A percentile compares a stretch with the other conserved stretches of the same genome.
Conservation (phyloP, 306 rosid species). For the Trifolium fragiferum region DNA sequence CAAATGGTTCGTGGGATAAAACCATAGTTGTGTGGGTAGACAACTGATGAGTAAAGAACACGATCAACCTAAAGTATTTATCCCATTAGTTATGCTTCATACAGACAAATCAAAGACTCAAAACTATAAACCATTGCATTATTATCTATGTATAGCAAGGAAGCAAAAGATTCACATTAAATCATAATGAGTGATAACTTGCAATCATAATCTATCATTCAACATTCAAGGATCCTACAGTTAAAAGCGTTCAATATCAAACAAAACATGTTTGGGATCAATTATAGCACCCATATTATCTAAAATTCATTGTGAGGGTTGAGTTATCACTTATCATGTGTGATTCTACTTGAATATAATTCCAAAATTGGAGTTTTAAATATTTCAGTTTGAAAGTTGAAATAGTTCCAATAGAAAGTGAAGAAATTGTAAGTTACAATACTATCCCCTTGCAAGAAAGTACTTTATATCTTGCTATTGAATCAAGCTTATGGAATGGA, state of each 20-base stretch:
- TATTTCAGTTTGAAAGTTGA: slow-evolving; percentile 24
- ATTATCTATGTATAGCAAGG: slow-evolving; percentile 15
- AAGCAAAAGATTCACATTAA: background rate
- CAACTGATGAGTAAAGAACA: slow-evolving; percentile 94
- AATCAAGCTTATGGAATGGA: slow-evolving; percentile 27
- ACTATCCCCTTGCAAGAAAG: slow-evolving; percentile 18
- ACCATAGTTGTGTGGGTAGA: slow-evolving; percentile 98
- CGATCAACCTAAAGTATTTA: slow-evolving; percentile 83
- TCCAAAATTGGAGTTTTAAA: background rate
- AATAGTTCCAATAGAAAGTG: background rate
- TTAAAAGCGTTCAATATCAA: slow-evolving; percentile 15
- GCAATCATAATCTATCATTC: slow-evolving; percentile 3
- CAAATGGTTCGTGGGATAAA: slow-evolving; percentile 94
- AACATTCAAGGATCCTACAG: slow-evolving; percentile 16
- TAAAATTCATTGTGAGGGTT: background rate
- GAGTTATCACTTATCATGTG: background rate
- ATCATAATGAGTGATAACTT: slow-evolving; percentile 1
- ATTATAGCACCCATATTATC: slow-evolving; percentile 20
- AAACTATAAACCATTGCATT: slow-evolving; percentile 1
- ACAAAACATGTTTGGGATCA: slow-evolving; percentile 2
- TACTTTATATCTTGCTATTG: slow-evolving; percentile 27
- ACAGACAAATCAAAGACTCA: slow-evolving; percentile 24
- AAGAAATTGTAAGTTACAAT: slow-evolving; percentile 8
- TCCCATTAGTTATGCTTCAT: slow-evolving; percentile 35
- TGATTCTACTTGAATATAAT: slow-evolving; percentile 24